Evolutionary conservation across 768 basidiomycete genomes (phyloP).

Genomic region (Lyophyllum shimeji): DNA sequence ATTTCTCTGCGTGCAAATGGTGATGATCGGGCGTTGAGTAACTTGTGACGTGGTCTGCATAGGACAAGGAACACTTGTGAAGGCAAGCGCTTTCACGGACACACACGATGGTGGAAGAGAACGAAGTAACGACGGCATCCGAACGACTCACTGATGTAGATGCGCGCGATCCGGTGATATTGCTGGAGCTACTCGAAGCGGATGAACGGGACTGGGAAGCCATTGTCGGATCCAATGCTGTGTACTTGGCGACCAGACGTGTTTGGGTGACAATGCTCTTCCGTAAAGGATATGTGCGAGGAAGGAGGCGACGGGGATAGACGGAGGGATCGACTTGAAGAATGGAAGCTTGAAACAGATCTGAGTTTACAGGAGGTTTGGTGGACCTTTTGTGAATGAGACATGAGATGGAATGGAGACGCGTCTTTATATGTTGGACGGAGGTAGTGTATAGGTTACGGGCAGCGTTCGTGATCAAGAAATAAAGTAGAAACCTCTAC

Average conservation of each 20-base stretch:
- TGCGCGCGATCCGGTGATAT: constrained; percentile 11
- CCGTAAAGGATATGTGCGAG: neutral
- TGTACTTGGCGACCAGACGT: constrained; percentile 12
- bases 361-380: neutral
- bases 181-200: constrained; percentile 10
- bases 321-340: neutral
- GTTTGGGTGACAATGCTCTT: neutral
- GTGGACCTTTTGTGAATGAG: constrained; percentile 6
- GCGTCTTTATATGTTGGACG: constrained; percentile 12
- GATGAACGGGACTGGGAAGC: constrained; percentile 9
- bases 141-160: constrained; percentile 13
- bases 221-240: constrained; percentile 17
- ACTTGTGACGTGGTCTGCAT: neutral
- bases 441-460: constrained; percentile 11
- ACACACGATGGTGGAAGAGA: neutral
- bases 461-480: constrained; percentile 11
- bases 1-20: constrained; percentile 22
- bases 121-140: neutral
- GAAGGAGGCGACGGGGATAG: neutral
- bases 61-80: neutral
- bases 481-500: constrained; percentile 10
- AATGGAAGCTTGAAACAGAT: neutral
- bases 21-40: constrained; percentile 20
- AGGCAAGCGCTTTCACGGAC: neutral
- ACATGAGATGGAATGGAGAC: constrained; percentile 1